phyloP scores from a whole-genome alignment of 2,329 filamentous ascomycete genomes.

The Calonectria pseudoreteaudii region DNA sequence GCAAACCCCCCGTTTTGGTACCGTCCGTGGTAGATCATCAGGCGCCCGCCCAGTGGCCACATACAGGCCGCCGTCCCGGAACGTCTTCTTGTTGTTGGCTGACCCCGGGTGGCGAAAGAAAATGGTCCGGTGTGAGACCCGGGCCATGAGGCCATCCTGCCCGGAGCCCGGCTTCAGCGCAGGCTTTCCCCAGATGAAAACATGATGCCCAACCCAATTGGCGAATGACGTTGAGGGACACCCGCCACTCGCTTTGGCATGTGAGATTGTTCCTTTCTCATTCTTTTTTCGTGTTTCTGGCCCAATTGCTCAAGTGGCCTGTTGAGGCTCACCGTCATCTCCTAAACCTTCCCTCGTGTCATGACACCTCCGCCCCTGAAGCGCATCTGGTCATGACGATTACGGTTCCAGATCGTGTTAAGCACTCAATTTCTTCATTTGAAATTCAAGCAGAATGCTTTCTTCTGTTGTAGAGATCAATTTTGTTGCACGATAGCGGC shows the following conservation, averaged over 20 bases:
- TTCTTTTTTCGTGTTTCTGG: no score
- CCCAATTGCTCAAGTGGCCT: not conserved
- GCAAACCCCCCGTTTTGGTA: not conserved
- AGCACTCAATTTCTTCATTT: not conserved
- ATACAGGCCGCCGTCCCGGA: slow-evolving; percentile 1
- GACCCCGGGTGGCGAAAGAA: slow-evolving; percentile 8
- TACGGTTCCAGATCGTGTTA: not conserved
- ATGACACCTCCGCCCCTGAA: not conserved
- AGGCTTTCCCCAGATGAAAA: slow-evolving; percentile 8
- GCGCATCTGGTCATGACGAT: not conserved
- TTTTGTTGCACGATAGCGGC: not conserved
- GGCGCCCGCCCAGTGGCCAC: slow-evolving; percentile 9
- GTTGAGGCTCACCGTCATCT: not conserved
- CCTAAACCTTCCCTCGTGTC: not conserved
- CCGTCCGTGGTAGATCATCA: slow-evolving; percentile 14
- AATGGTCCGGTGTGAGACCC: slow-evolving; percentile 9
- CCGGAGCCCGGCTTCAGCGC: slow-evolving; percentile 5
- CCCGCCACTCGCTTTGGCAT: not conserved
- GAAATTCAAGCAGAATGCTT: not conserved
- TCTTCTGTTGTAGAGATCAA: not conserved
- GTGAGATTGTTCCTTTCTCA: not conserved
- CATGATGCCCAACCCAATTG: not conserved
- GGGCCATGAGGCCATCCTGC: slow-evolving; percentile 3
- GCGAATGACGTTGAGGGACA: not conserved
- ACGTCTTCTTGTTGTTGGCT: not conserved